A percentile compares a stretch with the other conserved stretches of the same genome.
phyloP scores from a whole-genome alignment of 2,329 filamentous ascomycete genomes.

The Ophiostoma novo-ulmi region DNA sequence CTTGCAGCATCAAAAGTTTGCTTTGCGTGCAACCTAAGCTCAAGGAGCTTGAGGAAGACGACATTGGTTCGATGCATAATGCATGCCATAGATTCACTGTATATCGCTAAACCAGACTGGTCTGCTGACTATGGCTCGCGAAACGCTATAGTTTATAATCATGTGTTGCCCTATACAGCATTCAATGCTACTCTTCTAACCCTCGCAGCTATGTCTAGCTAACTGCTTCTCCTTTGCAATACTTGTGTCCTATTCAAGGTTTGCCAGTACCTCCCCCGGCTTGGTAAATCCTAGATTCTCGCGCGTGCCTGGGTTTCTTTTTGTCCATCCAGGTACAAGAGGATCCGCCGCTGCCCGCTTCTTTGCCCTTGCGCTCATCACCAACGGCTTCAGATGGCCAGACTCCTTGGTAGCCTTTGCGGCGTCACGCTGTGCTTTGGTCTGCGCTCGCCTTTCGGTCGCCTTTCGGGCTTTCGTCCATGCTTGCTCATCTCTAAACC shows the following conservation, averaged over 20 bases:
- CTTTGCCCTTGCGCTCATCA: not conserved
- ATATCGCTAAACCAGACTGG: not conserved
- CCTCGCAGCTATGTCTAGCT: not conserved
- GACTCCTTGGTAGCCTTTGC: not conserved
- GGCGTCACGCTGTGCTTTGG: not conserved
- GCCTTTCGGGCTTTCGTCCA: not conserved
- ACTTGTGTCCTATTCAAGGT: not conserved
- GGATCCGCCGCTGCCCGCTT: constrained; percentile 2
- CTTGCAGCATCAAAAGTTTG: not conserved
- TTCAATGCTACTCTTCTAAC: not conserved
- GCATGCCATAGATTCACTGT: not conserved
- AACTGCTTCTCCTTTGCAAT: not conserved
- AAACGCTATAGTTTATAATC: not conserved
- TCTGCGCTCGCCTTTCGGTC: not conserved
- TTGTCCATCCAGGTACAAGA: not conserved
- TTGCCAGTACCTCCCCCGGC: not conserved
- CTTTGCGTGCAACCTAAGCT: not conserved
- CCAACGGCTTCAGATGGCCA: not conserved
- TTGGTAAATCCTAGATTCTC: not conserved
- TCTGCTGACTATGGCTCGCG: too few relatives aligned
- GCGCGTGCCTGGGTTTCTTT: not conserved
- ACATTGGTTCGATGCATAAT: not conserved
- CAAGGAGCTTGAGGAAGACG: not conserved
- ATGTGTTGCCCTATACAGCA: not conserved
- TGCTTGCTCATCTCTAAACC: not conserved